Base-by-base conservation (phyloP, 2,329 filamentous ascomycete genomes). In the Aureobasidium namibiae region DNA sequence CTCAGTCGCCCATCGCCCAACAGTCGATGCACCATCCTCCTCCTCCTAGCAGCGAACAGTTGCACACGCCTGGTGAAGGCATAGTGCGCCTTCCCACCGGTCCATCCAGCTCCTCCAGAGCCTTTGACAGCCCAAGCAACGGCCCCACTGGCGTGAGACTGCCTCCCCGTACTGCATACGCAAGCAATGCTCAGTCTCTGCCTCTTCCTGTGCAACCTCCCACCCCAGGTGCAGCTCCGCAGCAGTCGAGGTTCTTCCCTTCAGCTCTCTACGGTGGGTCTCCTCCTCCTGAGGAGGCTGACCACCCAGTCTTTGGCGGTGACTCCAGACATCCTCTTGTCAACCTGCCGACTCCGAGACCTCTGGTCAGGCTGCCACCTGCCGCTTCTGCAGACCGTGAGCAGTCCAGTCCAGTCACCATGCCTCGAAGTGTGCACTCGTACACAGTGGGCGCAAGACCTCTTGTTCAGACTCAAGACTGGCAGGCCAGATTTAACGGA, bases 401-500 rank as follows among this genome's bases (percentile, higher is more conserved):
- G 69, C 75, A 46, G 34, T 71, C 41, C 69, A 69, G 70, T 39
- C 72, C 76, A 23, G 74, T 78, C 21, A 67, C 67, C 60, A 74
- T 76, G 72, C 72, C 71, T 31, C 65, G 61, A 63, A 73, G 70
- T 60, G 72, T 67, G 67, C 70, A 65, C 69, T 74, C 63, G 65
- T 63, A 65, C 69, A 69, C 77, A 38, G 68, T 70, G 38, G 71
- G 70, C 23, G 67, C 72, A 8, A 70, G 74, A 52, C 75, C 77
- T 46, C 68, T 77, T 61, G 72, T 77, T 53, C 78, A 73, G 61
- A 74, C 75, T 65, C 75, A 63, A 67, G 80, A 80, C 58, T 92
- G 91, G 91, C 90, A 95, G 71, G 86, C 88, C 66, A 85, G 85
- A 67, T 91, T 96, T 71, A 91, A 95, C 71, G 86, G 81, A 46